These are phyloP conservation scores for Pichia kluyveri DNA, from an alignment of 805 yeast genomes.

Conservation along the genomic window DNA sequence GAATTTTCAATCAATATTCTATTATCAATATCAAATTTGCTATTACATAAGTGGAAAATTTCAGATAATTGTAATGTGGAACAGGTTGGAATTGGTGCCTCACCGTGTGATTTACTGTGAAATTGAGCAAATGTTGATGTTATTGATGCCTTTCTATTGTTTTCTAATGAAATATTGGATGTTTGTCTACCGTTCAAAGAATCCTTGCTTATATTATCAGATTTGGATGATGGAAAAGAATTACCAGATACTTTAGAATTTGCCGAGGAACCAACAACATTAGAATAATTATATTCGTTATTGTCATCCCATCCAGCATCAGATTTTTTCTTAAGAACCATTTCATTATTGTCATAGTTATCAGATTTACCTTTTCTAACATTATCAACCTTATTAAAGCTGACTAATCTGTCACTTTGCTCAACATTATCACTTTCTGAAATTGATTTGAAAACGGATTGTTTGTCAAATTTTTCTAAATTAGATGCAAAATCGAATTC, in stretches of 20 bases:
- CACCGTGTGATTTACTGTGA: conserved; percentile 13
- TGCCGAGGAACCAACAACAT: background rate
- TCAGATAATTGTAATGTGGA: conserved; percentile 75
- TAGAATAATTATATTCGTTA: conserved; percentile 3
- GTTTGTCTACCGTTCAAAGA: background rate
- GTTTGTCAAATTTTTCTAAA: conserved; percentile 73
- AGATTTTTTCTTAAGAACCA: conserved; percentile 34
- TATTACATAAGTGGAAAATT: conserved; percentile 52
- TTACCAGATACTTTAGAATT: background rate
- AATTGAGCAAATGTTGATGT: conserved; percentile 10
- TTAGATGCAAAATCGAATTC: conserved; percentile 86
- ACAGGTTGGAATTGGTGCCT: conserved; percentile 43
- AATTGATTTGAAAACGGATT: conserved; percentile 69
- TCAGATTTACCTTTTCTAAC: conserved; percentile 17
- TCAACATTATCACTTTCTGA: conserved; percentile 52
- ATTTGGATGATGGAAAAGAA: background rate
- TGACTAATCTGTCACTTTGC: conserved; percentile 51
- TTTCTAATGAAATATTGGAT: background rate
- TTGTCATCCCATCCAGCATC: conserved; percentile 47
- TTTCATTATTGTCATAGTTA: conserved; percentile 63
- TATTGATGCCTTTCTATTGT: conserved; percentile 3
- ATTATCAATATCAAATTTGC: conserved; percentile 41
- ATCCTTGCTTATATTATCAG: background rate
- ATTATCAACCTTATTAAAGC: conserved; percentile 49
- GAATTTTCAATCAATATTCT: conserved; percentile 52